These are phyloP conservation scores for Ogataea neopini DNA, from an alignment of 805 yeast genomes.

Conservation along the genomic window DNA sequence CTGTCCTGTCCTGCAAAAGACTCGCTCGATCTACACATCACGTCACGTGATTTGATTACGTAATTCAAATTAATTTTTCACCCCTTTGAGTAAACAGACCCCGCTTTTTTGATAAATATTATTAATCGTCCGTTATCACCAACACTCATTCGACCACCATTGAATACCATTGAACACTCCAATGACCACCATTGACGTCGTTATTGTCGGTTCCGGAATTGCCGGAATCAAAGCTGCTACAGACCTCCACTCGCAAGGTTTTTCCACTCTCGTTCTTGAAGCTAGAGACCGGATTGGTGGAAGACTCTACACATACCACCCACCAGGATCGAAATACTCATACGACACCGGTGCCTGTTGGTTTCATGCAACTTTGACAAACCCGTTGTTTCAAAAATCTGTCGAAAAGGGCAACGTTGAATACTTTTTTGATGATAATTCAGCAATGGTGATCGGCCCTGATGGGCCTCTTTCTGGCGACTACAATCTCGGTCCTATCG, in stretches of 20 bases:
- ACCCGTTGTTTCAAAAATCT: conserved; percentile 39
- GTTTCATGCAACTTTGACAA: conserved; percentile 51
- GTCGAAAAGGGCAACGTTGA: conserved; percentile 26
- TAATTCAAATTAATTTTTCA: background rate
- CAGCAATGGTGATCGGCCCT: conserved; percentile 31
- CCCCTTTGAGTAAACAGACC: background rate
- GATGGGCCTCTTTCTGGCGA: conserved; percentile 27
- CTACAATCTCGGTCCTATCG: conserved; percentile 37
- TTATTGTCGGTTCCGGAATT: conserved; percentile 53
- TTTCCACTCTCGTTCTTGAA: conserved; percentile 44
- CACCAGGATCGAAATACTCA: conserved; percentile 22
- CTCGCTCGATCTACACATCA: too few relatives aligned
- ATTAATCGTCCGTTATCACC: too few relatives aligned
- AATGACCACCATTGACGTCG: conserved; percentile 26
- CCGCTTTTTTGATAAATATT: too few relatives aligned
- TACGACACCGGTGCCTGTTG: conserved; percentile 57
- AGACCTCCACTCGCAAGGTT: conserved; percentile 33
- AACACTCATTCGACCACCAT: too few relatives aligned
- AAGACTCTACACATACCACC: conserved; percentile 37
- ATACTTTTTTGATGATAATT: conserved; percentile 36
- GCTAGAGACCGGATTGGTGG: conserved; percentile 51
- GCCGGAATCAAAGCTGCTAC: conserved; percentile 53
- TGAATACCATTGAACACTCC: background rate
- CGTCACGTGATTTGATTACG: background rate
- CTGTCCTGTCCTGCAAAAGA: too few relatives aligned